Evolutionary conservation across 2,329 filamentous ascomycete species (phyloP).

Genomic region (Conoideocrella luteorostrata): DNA sequence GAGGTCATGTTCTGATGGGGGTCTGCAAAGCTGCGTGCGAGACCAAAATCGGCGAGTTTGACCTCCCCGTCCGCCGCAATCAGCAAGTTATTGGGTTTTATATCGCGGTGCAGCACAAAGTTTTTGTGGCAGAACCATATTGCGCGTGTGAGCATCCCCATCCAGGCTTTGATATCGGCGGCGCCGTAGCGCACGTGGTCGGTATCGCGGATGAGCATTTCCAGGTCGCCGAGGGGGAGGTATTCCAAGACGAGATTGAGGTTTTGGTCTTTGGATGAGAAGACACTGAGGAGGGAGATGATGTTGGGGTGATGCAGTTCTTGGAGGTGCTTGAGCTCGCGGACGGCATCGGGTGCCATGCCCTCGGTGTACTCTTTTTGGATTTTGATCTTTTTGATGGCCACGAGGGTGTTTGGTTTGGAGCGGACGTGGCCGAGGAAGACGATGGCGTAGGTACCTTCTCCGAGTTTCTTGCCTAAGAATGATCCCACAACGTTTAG

Average conservation of each 20-base stretch:
- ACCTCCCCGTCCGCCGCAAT: constrained; percentile 90
- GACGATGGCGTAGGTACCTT: constrained; percentile 95
- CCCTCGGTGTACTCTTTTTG: constrained; percentile 84
- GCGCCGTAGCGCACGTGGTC: constrained; percentile 72
- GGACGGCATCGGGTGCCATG: constrained; percentile 87
- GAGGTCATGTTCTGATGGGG: constrained; percentile 84
- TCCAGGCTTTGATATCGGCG: constrained; percentile 96
- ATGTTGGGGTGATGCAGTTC: constrained; percentile 94
- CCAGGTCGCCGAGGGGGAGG: constrained; percentile 86
- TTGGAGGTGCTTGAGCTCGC: constrained; percentile 91
- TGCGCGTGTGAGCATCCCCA: constrained; percentile 90
- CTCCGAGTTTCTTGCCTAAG: constrained; percentile 88
- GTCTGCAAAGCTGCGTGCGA: constrained; percentile 83
- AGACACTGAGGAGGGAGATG: constrained; percentile 85
- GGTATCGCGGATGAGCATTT: constrained; percentile 86
- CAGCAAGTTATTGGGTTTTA: constrained; percentile 97
- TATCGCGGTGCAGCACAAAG: constrained; percentile 90
- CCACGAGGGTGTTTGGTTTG: constrained; percentile 69
- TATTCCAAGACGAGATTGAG: constrained; percentile 94
- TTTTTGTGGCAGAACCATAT: constrained; percentile 97
- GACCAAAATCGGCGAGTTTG: constrained; percentile 95
- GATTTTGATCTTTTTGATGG: constrained; percentile 90
- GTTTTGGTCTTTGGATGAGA: constrained; percentile 93
- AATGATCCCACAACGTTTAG: too few relatives aligned
- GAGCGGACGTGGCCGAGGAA: constrained; percentile 76